Evolutionary conservation across 2,329 filamentous ascomycete genomes (phyloP).

Genomic region (Arthroderma sp.): DNA sequence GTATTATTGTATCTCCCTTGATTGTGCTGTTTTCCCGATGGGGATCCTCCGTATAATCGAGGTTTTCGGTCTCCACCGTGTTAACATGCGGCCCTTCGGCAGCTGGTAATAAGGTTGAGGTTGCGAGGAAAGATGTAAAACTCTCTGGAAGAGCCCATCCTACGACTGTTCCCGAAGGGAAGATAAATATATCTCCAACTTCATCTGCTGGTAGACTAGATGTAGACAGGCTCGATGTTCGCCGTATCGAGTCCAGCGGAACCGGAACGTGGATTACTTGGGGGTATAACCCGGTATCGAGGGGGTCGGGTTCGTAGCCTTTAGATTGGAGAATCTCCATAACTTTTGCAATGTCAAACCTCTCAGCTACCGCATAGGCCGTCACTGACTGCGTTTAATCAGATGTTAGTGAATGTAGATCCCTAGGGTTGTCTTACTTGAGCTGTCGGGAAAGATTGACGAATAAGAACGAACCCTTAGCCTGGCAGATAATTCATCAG

Average conservation of each 20-base stretch:
- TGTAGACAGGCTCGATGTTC: slow-evolving; percentile 29
- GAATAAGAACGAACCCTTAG: slow-evolving; percentile 20
- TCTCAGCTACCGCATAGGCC: slow-evolving; percentile 55
- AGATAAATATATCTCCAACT: slow-evolving; percentile 82
- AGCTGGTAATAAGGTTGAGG: slow-evolving; percentile 59
- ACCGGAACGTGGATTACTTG: slow-evolving; percentile 51
- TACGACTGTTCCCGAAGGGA: slow-evolving; percentile 86
- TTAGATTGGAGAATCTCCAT: slow-evolving; percentile 43
- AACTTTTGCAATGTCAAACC: slow-evolving; percentile 48
- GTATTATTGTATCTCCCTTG: slow-evolving; percentile 73
- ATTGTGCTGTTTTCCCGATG: slow-evolving; percentile 62
- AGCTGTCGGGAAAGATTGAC: too few relatives aligned
- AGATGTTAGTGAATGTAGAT: slow-evolving; percentile 1
- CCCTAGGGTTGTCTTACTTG: too few relatives aligned
- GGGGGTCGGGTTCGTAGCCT: slow-evolving; percentile 51
- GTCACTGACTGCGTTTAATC: slow-evolving; percentile 37
- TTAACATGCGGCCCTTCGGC: slow-evolving; percentile 61
- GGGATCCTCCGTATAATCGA: slow-evolving; percentile 72
- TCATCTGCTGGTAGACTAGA: slow-evolving; percentile 30
- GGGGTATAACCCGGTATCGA: slow-evolving; percentile 47
- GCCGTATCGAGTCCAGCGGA: slow-evolving; percentile 33
- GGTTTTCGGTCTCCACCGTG: slow-evolving; percentile 70
- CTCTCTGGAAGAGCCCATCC: slow-evolving; percentile 77
- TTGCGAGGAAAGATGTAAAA: slow-evolving; percentile 56
- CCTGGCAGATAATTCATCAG: slow-evolving; percentile 23